Percentiles rank a stretch among this genome's conserved stretches.
Conservation (phyloP, 805 yeast species). For the Yamadazyma endophytica region DNA sequence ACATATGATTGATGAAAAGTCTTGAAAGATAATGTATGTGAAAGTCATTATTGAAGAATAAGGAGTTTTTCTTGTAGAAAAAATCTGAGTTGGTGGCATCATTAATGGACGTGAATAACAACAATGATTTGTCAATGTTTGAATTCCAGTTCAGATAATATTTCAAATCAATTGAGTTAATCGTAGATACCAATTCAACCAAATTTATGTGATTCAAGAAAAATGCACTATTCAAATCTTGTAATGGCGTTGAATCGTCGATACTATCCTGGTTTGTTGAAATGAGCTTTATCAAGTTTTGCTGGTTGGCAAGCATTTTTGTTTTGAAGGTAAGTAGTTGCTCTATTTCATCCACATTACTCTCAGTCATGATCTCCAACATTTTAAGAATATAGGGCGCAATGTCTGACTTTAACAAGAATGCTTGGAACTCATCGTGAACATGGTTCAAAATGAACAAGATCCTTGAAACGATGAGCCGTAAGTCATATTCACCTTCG, state of each 20-base stretch:
- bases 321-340: slow-evolving; percentile 38
- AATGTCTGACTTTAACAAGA: slow-evolving; percentile 59
- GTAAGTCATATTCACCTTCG: slow-evolving; percentile 14
- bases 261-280: slow-evolving; percentile 10
- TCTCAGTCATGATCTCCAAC: slow-evolving; percentile 35
- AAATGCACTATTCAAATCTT: slow-evolving; percentile 32
- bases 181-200: slow-evolving; percentile 54
- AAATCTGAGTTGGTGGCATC: slow-evolving; percentile 17
- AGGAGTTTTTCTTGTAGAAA: slow-evolving; percentile 61
- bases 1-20: slow-evolving; percentile 63
- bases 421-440: slow-evolving; percentile 60
- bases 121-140: slow-evolving; percentile 67
- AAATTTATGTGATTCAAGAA: slow-evolving; percentile 53
- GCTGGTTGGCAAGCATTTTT: slow-evolving; percentile 49
- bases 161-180: slow-evolving; percentile 62
- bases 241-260: slow-evolving; percentile 17
- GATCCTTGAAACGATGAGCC: slow-evolving; percentile 46
- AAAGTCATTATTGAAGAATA: slow-evolving; percentile 62
- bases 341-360: slow-evolving; percentile 5
- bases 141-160: slow-evolving; percentile 77
- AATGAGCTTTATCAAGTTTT: slow-evolving; percentile 25
- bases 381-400: slow-evolving; percentile 56
- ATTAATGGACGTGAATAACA: slow-evolving; percentile 50
- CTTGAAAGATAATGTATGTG: slow-evolving; percentile 79
- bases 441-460: slow-evolving; percentile 53